A percentile compares a stretch with the other conserved stretches of the same genome.
Conservation (phyloP, 2,329 filamentous ascomycete genomes). For the Phyllosticta capitalensis region DNA sequence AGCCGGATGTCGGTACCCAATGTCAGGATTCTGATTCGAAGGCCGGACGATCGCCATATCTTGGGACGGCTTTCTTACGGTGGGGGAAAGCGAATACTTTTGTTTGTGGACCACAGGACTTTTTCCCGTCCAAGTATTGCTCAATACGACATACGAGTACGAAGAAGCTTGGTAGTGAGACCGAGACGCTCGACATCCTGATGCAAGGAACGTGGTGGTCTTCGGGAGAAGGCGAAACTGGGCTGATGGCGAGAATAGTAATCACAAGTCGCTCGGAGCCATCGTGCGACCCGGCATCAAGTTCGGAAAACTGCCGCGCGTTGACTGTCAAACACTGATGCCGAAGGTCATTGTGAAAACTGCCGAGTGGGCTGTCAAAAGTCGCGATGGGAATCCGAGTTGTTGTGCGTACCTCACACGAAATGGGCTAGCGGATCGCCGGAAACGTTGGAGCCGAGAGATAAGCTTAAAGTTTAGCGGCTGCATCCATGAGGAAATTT, state of each 20-base stretch:
- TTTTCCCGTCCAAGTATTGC: neutral
- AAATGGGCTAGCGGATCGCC: neutral
- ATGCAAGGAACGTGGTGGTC: neutral
- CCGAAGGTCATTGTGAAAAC: neutral
- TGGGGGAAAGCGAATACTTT: neutral
- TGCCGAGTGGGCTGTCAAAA: neutral
- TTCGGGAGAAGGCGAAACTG: neutral
- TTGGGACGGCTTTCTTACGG: neutral
- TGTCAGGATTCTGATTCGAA: neutral
- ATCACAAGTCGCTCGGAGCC: neutral
- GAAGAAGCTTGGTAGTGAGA: neutral
- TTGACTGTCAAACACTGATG: neutral
- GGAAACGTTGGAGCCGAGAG: neutral
- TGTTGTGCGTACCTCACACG: neutral
- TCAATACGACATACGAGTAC: neutral
- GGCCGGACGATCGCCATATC: neutral
- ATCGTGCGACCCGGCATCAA: neutral
- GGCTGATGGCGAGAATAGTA: neutral
- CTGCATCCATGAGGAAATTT: neutral
- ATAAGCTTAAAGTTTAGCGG: neutral
- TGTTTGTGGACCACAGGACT: neutral
- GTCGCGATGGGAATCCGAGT: neutral
- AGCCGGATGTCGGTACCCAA: neutral
- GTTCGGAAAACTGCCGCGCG: neutral
- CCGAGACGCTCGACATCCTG: neutral